phyloP scores from a whole-genome alignment of 1,284 basidiomycete species.

The Cryptococcus maquisensis region DNA sequence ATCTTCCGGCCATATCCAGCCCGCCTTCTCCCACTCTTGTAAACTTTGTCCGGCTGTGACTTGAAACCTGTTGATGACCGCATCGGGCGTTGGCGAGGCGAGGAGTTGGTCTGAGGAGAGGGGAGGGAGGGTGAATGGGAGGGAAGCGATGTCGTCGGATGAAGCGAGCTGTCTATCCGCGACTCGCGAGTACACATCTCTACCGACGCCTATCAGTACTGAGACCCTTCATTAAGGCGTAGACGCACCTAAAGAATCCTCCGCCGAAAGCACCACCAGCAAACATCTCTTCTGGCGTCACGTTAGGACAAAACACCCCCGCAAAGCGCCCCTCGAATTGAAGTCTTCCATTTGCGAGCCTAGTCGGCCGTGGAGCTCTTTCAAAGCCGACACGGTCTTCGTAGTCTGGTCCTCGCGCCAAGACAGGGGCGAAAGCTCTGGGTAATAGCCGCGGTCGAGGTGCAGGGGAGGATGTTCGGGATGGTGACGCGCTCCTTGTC shows the following conservation, averaged over 20 bases:
- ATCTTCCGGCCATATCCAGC: slow-evolving; percentile 51
- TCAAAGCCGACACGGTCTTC: neutral
- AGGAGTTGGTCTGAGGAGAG: slow-evolving; percentile 15
- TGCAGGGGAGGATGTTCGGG: slow-evolving; percentile 8
- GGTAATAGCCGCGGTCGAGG: neutral
- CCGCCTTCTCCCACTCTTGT: slow-evolving; percentile 52
- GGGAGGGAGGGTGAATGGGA: slow-evolving; percentile 24
- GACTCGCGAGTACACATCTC: slow-evolving; percentile 37
- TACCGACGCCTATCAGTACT: slow-evolving; percentile 1
- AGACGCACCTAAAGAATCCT: slow-evolving; percentile 45
- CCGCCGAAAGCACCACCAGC: slow-evolving; percentile 51
- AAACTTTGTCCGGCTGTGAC: slow-evolving; percentile 51
- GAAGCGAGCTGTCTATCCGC: slow-evolving; percentile 20
- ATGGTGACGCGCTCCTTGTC: neutral
- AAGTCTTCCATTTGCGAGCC: slow-evolving; percentile 38
- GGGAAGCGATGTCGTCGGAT: slow-evolving; percentile 14
- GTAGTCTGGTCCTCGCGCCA: slow-evolving; percentile 12
- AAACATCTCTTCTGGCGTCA: slow-evolving; percentile 52
- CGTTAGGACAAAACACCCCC: slow-evolving; percentile 49
- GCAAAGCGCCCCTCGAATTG: slow-evolving; percentile 47
- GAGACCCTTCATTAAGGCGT: neutral
- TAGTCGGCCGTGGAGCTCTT: slow-evolving; percentile 26
- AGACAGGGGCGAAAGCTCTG: slow-evolving; percentile 5
- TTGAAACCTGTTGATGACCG: slow-evolving; percentile 46
- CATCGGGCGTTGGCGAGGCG: slow-evolving; percentile 34